These are phyloP conservation scores for Boletus pseudo-olivaceus DNA, from an alignment of 768 basidiomycete genomes.

Conservation along the genomic window DNA sequence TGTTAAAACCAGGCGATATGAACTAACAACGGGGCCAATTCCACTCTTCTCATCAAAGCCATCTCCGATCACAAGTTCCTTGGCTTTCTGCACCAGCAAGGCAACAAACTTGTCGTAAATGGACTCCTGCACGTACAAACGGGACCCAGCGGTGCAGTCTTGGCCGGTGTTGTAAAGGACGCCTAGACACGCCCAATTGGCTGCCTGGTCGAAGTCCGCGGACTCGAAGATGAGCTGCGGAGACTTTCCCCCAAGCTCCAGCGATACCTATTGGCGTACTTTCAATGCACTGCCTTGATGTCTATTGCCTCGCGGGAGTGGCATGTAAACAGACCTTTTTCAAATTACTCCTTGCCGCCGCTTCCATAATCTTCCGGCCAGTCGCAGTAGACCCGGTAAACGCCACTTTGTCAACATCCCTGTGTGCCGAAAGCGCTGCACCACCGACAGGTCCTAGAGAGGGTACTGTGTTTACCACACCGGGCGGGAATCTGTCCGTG, in stretches of 20 bases:
- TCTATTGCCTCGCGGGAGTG: slow-evolving; percentile 23
- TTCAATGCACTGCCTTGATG: slow-evolving; percentile 12
- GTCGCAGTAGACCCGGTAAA: slow-evolving; percentile 93
- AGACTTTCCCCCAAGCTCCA: slow-evolving; percentile 94
- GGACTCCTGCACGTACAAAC: slow-evolving; percentile 83
- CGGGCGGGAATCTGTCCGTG: slow-evolving; percentile 74
- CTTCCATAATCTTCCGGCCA: slow-evolving; percentile 87
- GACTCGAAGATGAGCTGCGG: slow-evolving; percentile 87
- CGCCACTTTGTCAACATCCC: slow-evolving; percentile 88
- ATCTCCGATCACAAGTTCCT: slow-evolving; percentile 71
- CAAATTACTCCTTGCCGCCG: slow-evolving; percentile 88
- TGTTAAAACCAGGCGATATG: slow-evolving; percentile 1
- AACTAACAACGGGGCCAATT: slow-evolving; percentile 79
- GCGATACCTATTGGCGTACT: slow-evolving; percentile 55
- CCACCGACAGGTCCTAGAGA: slow-evolving; percentile 82
- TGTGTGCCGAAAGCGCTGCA: slow-evolving; percentile 77
- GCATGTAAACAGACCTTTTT: slow-evolving; percentile 65
- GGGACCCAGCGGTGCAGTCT: slow-evolving; percentile 90
- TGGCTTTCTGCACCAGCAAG: slow-evolving; percentile 61
- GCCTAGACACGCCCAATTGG: slow-evolving; percentile 82
- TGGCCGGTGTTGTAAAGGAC: slow-evolving; percentile 90
- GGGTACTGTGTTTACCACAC: slow-evolving; percentile 86
- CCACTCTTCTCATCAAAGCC: slow-evolving; percentile 72
- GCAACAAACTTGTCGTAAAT: slow-evolving; percentile 83
- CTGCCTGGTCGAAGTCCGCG: slow-evolving; percentile 83